Percentiles rank a stretch among this genome's conserved stretches.
These are phyloP conservation scores for Coniochaeta prunicola DNA, from an alignment of 2,329 filamentous ascomycete genomes.

Conservation along the genomic window DNA sequence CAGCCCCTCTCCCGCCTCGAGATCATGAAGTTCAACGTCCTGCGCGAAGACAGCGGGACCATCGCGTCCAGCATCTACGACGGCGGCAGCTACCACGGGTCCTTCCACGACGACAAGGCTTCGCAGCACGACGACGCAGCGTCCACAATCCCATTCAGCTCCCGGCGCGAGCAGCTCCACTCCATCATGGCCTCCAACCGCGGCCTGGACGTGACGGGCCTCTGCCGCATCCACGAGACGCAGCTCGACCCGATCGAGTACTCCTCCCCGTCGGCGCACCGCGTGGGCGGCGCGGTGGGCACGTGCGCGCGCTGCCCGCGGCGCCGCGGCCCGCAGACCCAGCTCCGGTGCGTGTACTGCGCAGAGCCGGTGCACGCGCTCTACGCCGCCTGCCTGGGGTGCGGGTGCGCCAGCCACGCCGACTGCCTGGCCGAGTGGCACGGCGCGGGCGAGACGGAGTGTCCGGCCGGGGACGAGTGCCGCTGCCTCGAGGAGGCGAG, in stretches of 20 bases:
- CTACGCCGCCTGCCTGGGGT: constrained; percentile 54
- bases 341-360: constrained; percentile 56
- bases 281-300: constrained; percentile 39
- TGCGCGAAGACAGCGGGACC: constrained; percentile 37
- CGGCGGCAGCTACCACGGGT: constrained; percentile 25
- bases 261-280: constrained; percentile 14
- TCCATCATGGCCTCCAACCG: constrained; percentile 43
- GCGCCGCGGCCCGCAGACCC: constrained; percentile 34
- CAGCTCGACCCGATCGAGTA: constrained; percentile 53
- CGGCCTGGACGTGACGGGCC: constrained; percentile 55
- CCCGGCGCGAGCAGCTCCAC: constrained; percentile 40
- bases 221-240: constrained; percentile 55
- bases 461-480: constrained; percentile 59
- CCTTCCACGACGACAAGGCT: constrained; percentile 23
- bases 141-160: constrained; percentile 41
- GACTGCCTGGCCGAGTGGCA: constrained; percentile 54
- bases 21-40: constrained; percentile 61
- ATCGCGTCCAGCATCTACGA: constrained; percentile 10
- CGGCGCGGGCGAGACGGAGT: constrained; percentile 45
- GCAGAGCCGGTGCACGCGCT: constrained; percentile 52
- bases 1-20: constrained; percentile 57
- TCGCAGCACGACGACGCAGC: constrained; percentile 17
- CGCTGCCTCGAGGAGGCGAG: constrained; percentile 50
- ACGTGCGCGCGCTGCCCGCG: constrained; percentile 44
- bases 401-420: constrained; percentile 56